phyloP scores from a whole-genome alignment of 2,329 filamentous ascomycete genomes.

The Trichoderma brevicompactum region DNA sequence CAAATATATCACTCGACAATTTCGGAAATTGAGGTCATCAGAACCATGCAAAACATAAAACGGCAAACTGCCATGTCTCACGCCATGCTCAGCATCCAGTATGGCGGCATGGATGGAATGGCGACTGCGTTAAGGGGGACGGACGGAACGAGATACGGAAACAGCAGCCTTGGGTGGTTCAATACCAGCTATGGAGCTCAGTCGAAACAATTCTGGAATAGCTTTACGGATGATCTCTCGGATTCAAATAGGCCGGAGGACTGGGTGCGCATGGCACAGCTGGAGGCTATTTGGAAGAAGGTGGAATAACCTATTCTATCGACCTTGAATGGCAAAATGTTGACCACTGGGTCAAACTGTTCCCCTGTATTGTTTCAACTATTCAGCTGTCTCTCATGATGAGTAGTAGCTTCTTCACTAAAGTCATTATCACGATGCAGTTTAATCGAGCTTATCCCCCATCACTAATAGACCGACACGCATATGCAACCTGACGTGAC shows the following conservation, averaged over 20 bases:
- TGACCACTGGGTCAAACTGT: too few species aligned
- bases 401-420: background rate
- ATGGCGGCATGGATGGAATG: conserved; percentile 12
- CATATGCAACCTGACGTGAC: background rate
- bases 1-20: background rate
- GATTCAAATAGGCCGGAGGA: conserved; percentile 10
- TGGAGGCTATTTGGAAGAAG: conserved; percentile 17
- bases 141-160: background rate
- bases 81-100: conserved; percentile 5
- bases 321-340: background rate
- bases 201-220: conserved; percentile 6
- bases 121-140: background rate
- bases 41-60: background rate
- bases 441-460: background rate
- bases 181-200: conserved; percentile 9
- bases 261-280: conserved; percentile 15
- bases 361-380: background rate
- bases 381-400: background rate
- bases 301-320: background rate
- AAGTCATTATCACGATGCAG: background rate
- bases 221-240: background rate
- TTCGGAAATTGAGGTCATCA: conserved; percentile 16
- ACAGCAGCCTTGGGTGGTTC: conserved; percentile 11
- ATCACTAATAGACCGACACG: background rate
- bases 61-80: background rate